phyloP scores from a whole-genome alignment of 805 yeast species.

The Kodamaea neixiangensis region DNA sequence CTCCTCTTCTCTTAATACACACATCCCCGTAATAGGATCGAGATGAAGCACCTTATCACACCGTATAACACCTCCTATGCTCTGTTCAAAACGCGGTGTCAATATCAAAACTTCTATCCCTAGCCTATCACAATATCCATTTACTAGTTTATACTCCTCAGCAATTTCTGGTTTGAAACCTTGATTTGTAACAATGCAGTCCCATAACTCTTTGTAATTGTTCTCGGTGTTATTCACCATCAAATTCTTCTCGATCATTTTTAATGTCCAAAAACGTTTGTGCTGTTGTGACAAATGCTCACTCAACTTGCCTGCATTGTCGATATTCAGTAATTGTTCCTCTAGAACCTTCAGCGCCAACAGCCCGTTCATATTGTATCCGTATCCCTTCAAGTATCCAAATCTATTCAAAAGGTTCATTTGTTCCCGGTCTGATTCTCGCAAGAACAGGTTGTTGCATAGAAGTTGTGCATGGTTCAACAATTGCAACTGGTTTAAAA shows the following conservation, averaged over 20 bases:
- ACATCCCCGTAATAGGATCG: constrained; percentile 40
- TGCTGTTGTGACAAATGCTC: constrained; percentile 18
- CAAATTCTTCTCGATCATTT: constrained; percentile 18
- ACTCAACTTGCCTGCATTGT: constrained; percentile 15
- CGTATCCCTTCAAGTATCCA: constrained; percentile 31
- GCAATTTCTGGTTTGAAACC: constrained; percentile 23
- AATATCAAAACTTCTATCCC: constrained; percentile 48
- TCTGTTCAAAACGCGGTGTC: constrained; percentile 20
- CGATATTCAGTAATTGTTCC: constrained; percentile 17
- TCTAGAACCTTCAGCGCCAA: constrained; percentile 16
- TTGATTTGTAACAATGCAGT: constrained; percentile 44
- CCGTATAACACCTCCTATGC: constrained; percentile 46
- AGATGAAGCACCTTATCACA: constrained; percentile 48
- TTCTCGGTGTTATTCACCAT: background rate
- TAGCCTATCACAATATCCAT: constrained; percentile 50
- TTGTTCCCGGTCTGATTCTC: constrained; percentile 9
- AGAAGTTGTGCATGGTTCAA: constrained; percentile 28
- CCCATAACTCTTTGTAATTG: constrained; percentile 15
- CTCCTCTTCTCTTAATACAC: constrained; percentile 35
- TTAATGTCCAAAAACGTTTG: constrained; percentile 28
- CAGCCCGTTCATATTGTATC: constrained; percentile 40
- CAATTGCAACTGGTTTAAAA: constrained; percentile 41
- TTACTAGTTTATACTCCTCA: constrained; percentile 28
- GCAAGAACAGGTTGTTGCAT: constrained; percentile 9
- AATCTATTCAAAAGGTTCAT: constrained; percentile 16